These are phyloP conservation scores for Gloeostereum incarnatum DNA, from an alignment of 768 basidiomycete species.

Conservation along the genomic window DNA sequence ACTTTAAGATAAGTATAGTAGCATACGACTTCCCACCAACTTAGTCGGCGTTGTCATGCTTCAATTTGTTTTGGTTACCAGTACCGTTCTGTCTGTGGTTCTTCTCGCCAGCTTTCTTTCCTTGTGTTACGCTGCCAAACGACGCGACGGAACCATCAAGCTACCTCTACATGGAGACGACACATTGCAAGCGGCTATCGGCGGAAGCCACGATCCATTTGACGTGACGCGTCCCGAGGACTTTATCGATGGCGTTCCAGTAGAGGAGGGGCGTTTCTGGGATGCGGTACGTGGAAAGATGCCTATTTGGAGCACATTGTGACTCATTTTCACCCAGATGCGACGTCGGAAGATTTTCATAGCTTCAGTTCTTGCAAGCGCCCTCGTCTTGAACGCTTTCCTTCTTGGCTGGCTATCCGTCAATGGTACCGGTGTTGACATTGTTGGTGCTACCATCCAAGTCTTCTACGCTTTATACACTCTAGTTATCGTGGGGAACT, in stretches of 20 bases:
- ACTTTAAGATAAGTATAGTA: too few relatives aligned
- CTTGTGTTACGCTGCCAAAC: too few relatives aligned
- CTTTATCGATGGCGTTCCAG: slow-evolving; percentile 53
- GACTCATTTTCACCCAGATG: background rate
- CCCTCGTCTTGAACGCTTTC: background rate
- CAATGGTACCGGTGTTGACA: slow-evolving; percentile 4
- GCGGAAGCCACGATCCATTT: too few relatives aligned
- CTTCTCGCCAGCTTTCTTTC: too few relatives aligned
- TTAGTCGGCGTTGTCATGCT: too few relatives aligned
- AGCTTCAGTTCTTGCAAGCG: background rate
- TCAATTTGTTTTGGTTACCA: too few relatives aligned
- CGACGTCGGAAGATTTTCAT: background rate
- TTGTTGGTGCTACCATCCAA: slow-evolving; percentile 25
- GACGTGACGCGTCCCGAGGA: slow-evolving; percentile 68
- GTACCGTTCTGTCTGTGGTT: too few relatives aligned
- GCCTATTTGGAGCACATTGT: background rate
- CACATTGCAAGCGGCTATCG: too few relatives aligned
- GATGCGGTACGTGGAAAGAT: slow-evolving; percentile 20
- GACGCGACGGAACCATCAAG: too few relatives aligned
- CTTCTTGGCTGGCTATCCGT: background rate
- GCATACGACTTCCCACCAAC: too few relatives aligned
- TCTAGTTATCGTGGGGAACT: slow-evolving; percentile 37
- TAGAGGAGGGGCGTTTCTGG: slow-evolving; percentile 56
- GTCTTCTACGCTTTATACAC: slow-evolving; percentile 60
- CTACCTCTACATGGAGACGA: too few relatives aligned